Conservation (phyloP, 176 grass and related monocot species). For the Eleusine coracana region DNA sequence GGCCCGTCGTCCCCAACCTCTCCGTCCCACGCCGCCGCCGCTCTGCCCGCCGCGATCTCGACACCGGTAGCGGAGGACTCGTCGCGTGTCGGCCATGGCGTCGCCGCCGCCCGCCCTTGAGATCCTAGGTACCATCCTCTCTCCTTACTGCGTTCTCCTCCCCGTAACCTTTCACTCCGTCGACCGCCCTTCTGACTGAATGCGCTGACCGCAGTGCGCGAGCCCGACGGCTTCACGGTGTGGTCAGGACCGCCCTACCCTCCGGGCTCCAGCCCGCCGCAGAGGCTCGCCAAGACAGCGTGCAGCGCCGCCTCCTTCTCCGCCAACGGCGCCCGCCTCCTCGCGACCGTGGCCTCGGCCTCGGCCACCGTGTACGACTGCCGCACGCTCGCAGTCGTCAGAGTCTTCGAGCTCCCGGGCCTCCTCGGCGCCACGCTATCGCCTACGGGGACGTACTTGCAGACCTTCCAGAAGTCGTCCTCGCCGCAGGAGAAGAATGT, state of each 20-base stretch:
- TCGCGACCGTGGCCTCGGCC: conserved; percentile 56
- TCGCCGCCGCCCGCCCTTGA: conserved; percentile 46
- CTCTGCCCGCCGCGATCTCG: conserved; percentile 37
- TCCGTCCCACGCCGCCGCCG: conserved; percentile 37
- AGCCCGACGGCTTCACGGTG: conserved; percentile 80
- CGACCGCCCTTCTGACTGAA: conserved; percentile 29
- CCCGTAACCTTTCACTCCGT: neutral
- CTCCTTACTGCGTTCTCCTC: neutral
- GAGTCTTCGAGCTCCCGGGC: conserved; percentile 73
- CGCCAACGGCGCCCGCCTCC: conserved; percentile 64
- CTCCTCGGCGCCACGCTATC: conserved; percentile 68
- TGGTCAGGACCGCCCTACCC: conserved; percentile 81
- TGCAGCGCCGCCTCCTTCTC: conserved; percentile 67
- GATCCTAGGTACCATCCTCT: conserved; percentile 55
- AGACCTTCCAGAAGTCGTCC: conserved; percentile 86
- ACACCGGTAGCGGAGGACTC: conserved; percentile 17
- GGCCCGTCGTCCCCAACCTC: conserved; percentile 37
- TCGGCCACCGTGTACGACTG: conserved; percentile 71
- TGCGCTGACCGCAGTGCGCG: conserved; percentile 60
- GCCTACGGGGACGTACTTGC: conserved; percentile 75
- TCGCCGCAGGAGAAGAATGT: conserved; percentile 92
- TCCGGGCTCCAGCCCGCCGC: conserved; percentile 49
- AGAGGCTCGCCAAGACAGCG: conserved; percentile 61
- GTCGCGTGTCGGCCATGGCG: conserved; percentile 33
- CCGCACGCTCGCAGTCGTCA: conserved; percentile 53